Conservation (phyloP, 2,329 filamentous ascomycete species). For the Ophiognomonia clavigignenti-juglandacearum region DNA sequence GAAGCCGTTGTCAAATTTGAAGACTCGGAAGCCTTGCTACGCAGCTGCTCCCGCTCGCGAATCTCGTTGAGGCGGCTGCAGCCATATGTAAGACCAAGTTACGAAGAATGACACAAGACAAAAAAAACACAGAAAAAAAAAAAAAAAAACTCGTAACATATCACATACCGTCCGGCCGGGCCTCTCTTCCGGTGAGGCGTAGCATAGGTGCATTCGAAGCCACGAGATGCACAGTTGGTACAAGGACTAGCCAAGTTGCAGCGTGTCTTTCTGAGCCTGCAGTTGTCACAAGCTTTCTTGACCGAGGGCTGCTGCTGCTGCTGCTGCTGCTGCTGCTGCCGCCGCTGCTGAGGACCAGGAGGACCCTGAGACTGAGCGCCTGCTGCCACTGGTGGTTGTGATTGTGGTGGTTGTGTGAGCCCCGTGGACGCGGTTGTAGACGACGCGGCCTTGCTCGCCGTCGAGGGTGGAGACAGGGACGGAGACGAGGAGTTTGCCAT, state of each 20-base stretch:
- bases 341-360: neutral
- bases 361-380: neutral
- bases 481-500: conserved; percentile 13
- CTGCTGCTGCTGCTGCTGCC: neutral
- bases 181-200: conserved; percentile 12
- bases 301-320: conserved; percentile 2
- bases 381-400: too few relatives aligned
- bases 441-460: too few relatives aligned
- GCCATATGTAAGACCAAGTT: too few relatives aligned
- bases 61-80: conserved; percentile 11
- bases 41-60: conserved; percentile 10
- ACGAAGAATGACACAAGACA: too few relatives aligned
- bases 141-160: too few relatives aligned
- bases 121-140: too few relatives aligned
- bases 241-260: conserved; percentile 9
- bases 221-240: conserved; percentile 11
- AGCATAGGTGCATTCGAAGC: conserved; percentile 12
- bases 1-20: neutral
- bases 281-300: conserved; percentile 11
- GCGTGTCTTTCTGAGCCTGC: conserved; percentile 8
- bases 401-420: too few relatives aligned
- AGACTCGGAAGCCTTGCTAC: conserved; percentile 2
- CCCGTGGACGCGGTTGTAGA: too few relatives aligned
- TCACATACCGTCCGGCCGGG: conserved; percentile 9
- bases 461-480: conserved; percentile 5